Conservation (phyloP, 2,329 filamentous ascomycete genomes). For the Fusarium denticulatum region DNA sequence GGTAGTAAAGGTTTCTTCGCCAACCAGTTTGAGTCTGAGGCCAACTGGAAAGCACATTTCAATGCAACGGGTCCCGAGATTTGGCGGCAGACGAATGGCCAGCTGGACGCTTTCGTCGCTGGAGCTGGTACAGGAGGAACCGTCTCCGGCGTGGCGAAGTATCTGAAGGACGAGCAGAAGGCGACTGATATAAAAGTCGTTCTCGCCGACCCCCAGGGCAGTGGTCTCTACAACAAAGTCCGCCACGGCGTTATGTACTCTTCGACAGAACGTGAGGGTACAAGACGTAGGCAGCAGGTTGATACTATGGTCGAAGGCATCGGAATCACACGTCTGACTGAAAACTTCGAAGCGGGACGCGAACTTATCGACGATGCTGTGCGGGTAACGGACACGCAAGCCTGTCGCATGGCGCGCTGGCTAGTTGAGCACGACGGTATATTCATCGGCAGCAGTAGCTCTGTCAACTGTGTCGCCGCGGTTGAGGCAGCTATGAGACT, state of each 20-base stretch:
- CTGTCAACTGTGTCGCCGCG: conserved; percentile 93
- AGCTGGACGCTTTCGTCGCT: conserved; percentile 86
- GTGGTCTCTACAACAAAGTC: conserved; percentile 90
- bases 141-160: conserved; percentile 85
- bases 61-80: conserved; percentile 90
- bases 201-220: conserved; percentile 93
- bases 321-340: conserved; percentile 92
- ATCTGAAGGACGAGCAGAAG: conserved; percentile 75
- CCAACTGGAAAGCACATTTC: conserved; percentile 89
- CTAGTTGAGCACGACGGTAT: conserved; percentile 95
- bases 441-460: conserved; percentile 92
- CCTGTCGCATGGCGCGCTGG: conserved; percentile 94
- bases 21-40: conserved; percentile 92
- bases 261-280: conserved; percentile 87
- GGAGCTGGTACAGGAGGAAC: conserved; percentile 96
- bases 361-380: conserved; percentile 92
- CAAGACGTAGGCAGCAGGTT: conserved; percentile 86
- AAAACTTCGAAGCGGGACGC: conserved; percentile 88
- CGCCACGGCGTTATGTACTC: conserved; percentile 97
- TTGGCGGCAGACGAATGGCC: conserved; percentile 76
- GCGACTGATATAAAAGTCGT: conserved; percentile 75
- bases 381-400: conserved; percentile 87
- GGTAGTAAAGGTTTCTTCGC: conserved; percentile 88
- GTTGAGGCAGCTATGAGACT: conserved; percentile 73
- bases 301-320: conserved; percentile 97